Evolutionary conservation across 495 filamentous ascomycete genomes (phyloP).

Genomic region (Tuber microsphaerosporum): DNA sequence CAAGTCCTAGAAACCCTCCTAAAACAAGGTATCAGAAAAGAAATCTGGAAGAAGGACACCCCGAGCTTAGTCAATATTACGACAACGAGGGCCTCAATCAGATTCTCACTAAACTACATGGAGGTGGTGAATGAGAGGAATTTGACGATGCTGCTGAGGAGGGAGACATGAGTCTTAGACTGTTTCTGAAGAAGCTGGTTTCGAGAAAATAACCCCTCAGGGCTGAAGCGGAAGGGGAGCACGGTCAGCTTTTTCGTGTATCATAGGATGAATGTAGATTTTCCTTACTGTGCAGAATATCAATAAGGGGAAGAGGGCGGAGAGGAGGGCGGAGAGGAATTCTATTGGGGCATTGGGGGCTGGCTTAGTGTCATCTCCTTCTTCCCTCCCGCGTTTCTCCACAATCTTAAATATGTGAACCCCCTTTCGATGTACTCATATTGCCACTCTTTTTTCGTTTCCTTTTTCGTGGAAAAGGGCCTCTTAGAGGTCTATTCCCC

Average conservation of each 20-base stretch:
- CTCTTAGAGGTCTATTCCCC: not conserved
- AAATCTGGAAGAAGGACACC: no score
- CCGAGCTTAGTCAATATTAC: conserved; percentile 35
- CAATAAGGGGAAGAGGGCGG: conserved; percentile 54
- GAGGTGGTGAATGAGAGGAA: conserved; percentile 31
- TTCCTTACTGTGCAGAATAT: conserved; percentile 56
- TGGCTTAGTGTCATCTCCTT: not conserved
- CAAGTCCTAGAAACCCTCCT: no score
- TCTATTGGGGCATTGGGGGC: conserved; percentile 53
- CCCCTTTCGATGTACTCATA: not conserved
- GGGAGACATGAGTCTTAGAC: conserved; percentile 32
- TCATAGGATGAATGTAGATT: no score
- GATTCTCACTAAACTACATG: conserved; percentile 38
- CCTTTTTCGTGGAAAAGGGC: not conserved
- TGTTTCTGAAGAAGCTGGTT: conserved; percentile 29
- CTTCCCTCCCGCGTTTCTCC: not conserved
- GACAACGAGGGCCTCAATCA: conserved; percentile 34
- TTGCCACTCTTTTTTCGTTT: not conserved
- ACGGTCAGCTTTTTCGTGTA: no score
- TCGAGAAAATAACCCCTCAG: conserved; percentile 26
- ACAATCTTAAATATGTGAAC: not conserved
- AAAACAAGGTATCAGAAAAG: no score
- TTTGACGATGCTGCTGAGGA: conserved; percentile 38
- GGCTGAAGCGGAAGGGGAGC: no score
- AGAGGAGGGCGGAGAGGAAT: conserved; percentile 56